These are phyloP conservation scores for Paecilomyces niveus DNA, from an alignment of 2,329 filamentous ascomycete species.

Conservation along the genomic window DNA sequence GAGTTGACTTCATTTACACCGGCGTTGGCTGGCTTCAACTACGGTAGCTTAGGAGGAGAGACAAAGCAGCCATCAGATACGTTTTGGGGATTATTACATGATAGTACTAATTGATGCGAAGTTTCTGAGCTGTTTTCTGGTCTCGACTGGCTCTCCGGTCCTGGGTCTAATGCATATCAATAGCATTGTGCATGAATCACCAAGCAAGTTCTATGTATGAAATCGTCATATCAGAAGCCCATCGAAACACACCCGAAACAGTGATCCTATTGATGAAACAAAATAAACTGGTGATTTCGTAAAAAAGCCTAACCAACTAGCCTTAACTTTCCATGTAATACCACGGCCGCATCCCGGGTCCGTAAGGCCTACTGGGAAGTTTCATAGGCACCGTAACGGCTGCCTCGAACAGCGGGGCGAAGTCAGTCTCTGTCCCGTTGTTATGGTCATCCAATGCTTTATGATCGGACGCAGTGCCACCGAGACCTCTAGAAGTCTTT, in stretches of 20 bases:
- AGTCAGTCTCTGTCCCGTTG: constrained; percentile 22
- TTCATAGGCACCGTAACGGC: constrained; percentile 40
- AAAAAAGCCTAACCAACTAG: neutral
- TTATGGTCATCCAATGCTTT: constrained; percentile 17
- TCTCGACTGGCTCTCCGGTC: neutral
- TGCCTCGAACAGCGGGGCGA: constrained; percentile 26
- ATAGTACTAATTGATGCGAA: too few species aligned
- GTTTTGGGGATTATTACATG: too few species aligned
- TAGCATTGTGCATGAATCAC: neutral
- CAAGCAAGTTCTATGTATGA: neutral
- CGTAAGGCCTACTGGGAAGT: constrained; percentile 24
- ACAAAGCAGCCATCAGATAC: too few species aligned
- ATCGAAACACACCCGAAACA: neutral
- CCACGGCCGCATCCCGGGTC: constrained; percentile 6
- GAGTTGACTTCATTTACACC: too few species aligned
- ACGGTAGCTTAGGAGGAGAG: too few species aligned
- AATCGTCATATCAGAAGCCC: neutral
- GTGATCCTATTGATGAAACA: neutral
- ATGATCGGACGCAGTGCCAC: neutral
- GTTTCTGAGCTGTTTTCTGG: neutral
- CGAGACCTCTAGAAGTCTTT: constrained; percentile 4
- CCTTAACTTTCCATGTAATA: constrained; percentile 5
- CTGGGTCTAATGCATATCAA: neutral
- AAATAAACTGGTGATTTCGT: neutral
- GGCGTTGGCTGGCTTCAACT: too few species aligned